Evolutionary conservation across 176 grass and related monocot genomes (phyloP).

Genomic region (Pharus latifolius): DNA sequence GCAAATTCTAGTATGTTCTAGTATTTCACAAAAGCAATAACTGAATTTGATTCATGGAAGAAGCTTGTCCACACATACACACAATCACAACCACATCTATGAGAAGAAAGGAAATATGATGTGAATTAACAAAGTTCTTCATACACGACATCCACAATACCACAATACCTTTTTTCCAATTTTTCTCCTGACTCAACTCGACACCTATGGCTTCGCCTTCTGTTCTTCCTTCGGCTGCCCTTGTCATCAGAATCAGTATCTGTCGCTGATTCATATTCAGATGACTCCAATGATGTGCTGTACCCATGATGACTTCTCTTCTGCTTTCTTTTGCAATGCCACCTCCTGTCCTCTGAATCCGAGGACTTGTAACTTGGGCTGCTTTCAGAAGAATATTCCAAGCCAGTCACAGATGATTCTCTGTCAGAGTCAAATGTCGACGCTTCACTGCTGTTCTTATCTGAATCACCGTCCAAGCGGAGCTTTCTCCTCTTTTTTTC

Average conservation of each 20-base stretch:
- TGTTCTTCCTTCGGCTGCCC: conserved; percentile 19
- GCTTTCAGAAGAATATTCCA: conserved; percentile 27
- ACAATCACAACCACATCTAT: background rate
- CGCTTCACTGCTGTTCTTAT: conserved; percentile 24
- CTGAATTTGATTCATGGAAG: background rate
- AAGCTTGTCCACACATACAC: background rate
- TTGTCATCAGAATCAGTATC: conserved; percentile 11
- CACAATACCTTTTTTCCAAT: background rate
- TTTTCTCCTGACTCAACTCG: background rate
- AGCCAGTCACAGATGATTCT: conserved; percentile 25
- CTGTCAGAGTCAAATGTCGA: conserved; percentile 36
- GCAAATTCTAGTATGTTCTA: too few species aligned
- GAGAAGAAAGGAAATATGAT: background rate
- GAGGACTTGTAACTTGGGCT: conserved; percentile 32
- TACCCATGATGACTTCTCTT: conserved; percentile 17
- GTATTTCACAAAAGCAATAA: background rate
- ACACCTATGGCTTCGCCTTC: conserved; percentile 15
- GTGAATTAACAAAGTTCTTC: background rate
- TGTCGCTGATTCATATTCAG: conserved; percentile 23
- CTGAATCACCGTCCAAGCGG: conserved; percentile 23
- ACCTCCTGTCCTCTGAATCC: conserved; percentile 11
- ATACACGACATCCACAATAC: background rate
- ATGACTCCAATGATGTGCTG: conserved; percentile 23
- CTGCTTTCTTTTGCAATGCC: conserved; percentile 13
- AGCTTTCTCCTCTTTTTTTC: conserved; percentile 42